A percentile compares a stretch with the other conserved stretches of the same genome.
phyloP scores from a whole-genome alignment of 2,329 filamentous ascomycete genomes.

The Sclerotinia nivalis region DNA sequence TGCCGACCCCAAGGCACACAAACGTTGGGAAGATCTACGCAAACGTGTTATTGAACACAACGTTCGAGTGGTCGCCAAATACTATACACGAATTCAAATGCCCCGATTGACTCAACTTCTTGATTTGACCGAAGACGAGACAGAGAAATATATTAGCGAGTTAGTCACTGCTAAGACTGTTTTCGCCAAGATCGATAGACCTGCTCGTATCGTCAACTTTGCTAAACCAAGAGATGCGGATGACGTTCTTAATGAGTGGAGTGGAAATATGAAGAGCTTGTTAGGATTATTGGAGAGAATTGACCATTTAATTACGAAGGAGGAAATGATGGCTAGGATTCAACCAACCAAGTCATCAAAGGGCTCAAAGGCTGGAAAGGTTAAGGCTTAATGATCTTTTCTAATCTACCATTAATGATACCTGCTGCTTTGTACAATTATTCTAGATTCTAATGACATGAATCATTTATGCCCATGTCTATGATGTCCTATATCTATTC shows the following conservation, averaged over 20 bases:
- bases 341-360: constrained; percentile 56
- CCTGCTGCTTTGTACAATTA: constrained; percentile 41
- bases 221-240: constrained; percentile 93
- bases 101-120: constrained; percentile 85
- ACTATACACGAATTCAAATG: constrained; percentile 97
- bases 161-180: constrained; percentile 97
- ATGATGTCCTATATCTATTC: constrained; percentile 15
- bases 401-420: constrained; percentile 25
- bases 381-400: constrained; percentile 31
- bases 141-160: constrained; percentile 98
- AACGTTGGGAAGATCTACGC: constrained; percentile 89
- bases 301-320: constrained; percentile 97
- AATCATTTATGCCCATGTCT: constrained; percentile 32
- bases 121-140: constrained; percentile 91
- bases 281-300: constrained; percentile 84
- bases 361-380: constrained; percentile 43
- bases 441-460: constrained; percentile 39
- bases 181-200: constrained; percentile 94
- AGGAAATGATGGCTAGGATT: constrained; percentile 99
- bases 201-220: constrained; percentile 88
- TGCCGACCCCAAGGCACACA: constrained; percentile 75
- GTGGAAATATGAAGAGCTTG: constrained; percentile 93
- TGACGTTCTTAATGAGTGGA: constrained; percentile 98
- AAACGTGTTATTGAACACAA: constrained; percentile 99
- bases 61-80: constrained; percentile 94